A percentile compares a stretch with the other conserved stretches of the same genome.
These are phyloP conservation scores for Colletotrichum sp. DNA, from an alignment of 2,329 filamentous ascomycete genomes.

Conservation along the genomic window DNA sequence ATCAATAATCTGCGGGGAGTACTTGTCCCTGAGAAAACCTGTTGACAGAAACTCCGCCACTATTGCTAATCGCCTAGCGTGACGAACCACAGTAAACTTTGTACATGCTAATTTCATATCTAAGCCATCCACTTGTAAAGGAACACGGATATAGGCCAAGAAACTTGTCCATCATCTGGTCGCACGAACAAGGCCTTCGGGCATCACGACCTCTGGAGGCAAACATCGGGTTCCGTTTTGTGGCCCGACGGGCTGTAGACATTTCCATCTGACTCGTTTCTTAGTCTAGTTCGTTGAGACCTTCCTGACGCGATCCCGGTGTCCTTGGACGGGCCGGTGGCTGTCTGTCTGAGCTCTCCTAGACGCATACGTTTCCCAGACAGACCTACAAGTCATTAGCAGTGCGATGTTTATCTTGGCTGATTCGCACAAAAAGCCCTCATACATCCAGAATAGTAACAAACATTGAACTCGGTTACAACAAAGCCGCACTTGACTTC, in stretches of 20 bases:
- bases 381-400: neutral
- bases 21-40: neutral
- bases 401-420: neutral
- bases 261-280: neutral
- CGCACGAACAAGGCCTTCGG: neutral
- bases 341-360: neutral
- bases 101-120: neutral
- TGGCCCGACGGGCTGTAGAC: neutral
- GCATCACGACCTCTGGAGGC: neutral
- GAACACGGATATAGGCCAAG: neutral
- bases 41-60: neutral
- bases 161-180: neutral
- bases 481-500: neutral
- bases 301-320: neutral
- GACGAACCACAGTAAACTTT: neutral
- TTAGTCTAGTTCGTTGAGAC: neutral
- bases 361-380: neutral
- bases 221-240: neutral
- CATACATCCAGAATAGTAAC: neutral
- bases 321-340: neutral
- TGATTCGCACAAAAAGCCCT: neutral
- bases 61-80: neutral
- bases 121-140: neutral
- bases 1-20: neutral
- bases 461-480: neutral